These are phyloP conservation scores for Cucumis hystrix DNA, from an alignment of 306 rosid species.

Conservation along the genomic window DNA sequence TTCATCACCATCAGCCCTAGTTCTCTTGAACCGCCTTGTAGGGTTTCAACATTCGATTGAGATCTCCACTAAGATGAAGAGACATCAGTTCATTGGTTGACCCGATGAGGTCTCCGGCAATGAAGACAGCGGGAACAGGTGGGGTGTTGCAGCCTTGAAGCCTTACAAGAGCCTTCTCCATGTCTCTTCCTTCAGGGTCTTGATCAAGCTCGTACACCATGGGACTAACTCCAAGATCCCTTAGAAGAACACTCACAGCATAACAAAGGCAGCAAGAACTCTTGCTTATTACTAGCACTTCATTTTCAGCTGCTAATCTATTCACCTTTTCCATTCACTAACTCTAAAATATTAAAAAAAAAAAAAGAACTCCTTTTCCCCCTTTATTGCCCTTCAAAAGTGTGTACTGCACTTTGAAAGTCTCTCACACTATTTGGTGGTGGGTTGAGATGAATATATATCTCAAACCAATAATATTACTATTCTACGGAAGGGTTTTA, in stretches of 20 bases:
- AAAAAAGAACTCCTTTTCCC: neutral
- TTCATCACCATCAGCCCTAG: neutral
- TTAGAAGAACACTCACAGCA: constrained; percentile 36
- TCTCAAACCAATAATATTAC: neutral
- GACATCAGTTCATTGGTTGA: constrained; percentile 68
- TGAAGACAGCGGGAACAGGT: constrained; percentile 52
- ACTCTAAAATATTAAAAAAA: neutral
- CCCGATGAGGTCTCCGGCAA: constrained; percentile 41
- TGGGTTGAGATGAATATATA: neutral
- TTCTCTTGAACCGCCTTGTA: constrained; percentile 11
- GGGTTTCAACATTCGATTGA: constrained; percentile 30
- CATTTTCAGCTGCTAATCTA: constrained; percentile 37
- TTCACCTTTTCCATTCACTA: constrained; percentile 43
- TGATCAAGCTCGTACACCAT: constrained; percentile 43
- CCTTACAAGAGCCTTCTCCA: constrained; percentile 48
- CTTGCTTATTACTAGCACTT: constrained; percentile 56
- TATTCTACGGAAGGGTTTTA: neutral
- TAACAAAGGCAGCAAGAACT: constrained; percentile 57
- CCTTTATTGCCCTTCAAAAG: neutral
- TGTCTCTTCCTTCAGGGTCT: constrained; percentile 47
- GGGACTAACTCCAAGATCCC: constrained; percentile 35
- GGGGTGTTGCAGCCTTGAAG: constrained; percentile 28
- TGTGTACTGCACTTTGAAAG: neutral
- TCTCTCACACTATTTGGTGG: neutral
- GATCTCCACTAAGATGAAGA: constrained; percentile 49